Percentiles rank a stretch among this genome's conserved stretches.
Conservation (phyloP, 495 filamentous ascomycete species). For the Ramalina intermedia region DNA sequence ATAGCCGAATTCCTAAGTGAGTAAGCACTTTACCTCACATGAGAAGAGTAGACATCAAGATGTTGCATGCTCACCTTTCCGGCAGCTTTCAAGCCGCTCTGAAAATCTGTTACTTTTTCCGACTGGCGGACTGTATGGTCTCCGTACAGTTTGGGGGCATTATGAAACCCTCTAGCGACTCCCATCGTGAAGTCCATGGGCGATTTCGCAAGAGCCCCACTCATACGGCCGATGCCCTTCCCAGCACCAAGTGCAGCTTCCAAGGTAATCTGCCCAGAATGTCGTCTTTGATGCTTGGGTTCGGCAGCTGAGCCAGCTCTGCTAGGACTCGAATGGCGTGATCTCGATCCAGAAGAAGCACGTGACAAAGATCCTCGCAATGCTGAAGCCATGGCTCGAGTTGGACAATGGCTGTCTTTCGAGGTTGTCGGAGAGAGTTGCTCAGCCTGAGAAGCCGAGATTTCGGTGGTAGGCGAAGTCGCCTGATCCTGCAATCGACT, state of each 20-base stretch:
- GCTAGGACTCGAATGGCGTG: constrained; percentile 5
- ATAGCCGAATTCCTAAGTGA: constrained; percentile 41
- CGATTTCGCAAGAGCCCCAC: constrained; percentile 54
- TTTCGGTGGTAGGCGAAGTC: neutral
- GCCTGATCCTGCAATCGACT: neutral
- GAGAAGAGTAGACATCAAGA: neutral
- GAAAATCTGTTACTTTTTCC: constrained; percentile 56
- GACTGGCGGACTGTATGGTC: constrained; percentile 54
- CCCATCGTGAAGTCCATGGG: constrained; percentile 71
- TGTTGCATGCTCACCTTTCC: constrained; percentile 28
- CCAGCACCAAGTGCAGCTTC: constrained; percentile 45
- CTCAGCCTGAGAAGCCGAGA: neutral
- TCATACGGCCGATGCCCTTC: constrained; percentile 51
- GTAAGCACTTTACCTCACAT: neutral
- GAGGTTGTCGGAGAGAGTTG: neutral
- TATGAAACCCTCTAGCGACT: constrained; percentile 73
- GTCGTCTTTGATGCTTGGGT: constrained; percentile 3
- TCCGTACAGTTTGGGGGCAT: constrained; percentile 64
- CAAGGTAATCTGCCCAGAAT: constrained; percentile 22
- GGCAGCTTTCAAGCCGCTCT: constrained; percentile 50
- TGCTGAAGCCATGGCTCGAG: constrained; percentile 1
- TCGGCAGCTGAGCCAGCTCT: neutral
- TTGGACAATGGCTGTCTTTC: neutral
- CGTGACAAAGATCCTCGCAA: constrained; percentile 1
- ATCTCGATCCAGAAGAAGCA: constrained; percentile 5